Conservation (phyloP, 257 asterid genomes). For the Cynanchum wilfordii region DNA sequence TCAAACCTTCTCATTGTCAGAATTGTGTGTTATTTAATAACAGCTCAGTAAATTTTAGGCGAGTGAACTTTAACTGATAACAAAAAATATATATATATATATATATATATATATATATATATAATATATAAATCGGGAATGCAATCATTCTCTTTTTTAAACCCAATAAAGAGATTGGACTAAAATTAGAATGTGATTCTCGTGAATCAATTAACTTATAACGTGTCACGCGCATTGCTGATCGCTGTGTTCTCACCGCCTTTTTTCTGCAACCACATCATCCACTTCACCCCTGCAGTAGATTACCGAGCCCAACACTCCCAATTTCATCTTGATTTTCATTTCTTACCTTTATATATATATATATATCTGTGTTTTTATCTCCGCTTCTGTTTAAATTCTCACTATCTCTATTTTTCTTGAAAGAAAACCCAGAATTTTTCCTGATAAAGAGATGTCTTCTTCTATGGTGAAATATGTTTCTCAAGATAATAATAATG, state of each 20-base stretch:
- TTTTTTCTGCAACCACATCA: neutral
- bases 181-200: too few species aligned
- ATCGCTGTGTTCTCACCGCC: neutral
- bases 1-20: too few species aligned
- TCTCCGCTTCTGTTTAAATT: neutral
- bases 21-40: too few species aligned
- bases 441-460: conserved; percentile 27
- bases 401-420: too few species aligned
- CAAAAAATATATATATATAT: too few species aligned
- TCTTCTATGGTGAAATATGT: conserved; percentile 41
- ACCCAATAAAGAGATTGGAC: too few species aligned
- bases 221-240: conserved; percentile 11
- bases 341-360: neutral
- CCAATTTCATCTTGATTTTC: neutral
- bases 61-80: too few species aligned
- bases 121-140: too few species aligned
- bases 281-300: neutral
- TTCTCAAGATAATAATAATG: conserved; percentile 35
- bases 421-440: neutral
- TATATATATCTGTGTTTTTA: neutral
- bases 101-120: too few species aligned
- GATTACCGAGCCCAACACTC: neutral
- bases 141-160: too few species aligned
- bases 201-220: too few species aligned
- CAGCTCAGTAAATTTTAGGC: too few species aligned